A percentile compares a stretch with the other conserved stretches of the same genome.
These are phyloP conservation scores for Aspergillus hortae DNA, from an alignment of 2,329 filamentous ascomycete species.

Conservation along the genomic window DNA sequence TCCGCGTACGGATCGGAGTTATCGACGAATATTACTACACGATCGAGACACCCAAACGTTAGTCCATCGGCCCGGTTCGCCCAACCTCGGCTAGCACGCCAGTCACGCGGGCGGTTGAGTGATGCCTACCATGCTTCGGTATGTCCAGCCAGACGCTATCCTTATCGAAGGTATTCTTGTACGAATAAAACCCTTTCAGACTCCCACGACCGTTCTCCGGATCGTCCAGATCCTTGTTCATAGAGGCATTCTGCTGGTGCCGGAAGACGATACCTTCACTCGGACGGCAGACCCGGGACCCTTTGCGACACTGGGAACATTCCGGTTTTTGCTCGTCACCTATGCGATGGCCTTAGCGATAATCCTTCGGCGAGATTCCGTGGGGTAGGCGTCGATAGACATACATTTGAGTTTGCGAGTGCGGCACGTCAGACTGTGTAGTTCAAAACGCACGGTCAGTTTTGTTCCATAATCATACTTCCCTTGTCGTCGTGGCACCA, in stretches of 20 bases:
- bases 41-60: slow-evolving; percentile 1
- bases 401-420: slow-evolving; percentile 61
- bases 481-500: background rate
- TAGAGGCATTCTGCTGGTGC: slow-evolving; percentile 67
- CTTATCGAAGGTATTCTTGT: slow-evolving; percentile 62
- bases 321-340: slow-evolving; percentile 58
- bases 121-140: slow-evolving; percentile 51
- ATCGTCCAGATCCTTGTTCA: slow-evolving; percentile 53
- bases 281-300: slow-evolving; percentile 57
- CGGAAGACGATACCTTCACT: slow-evolving; percentile 63
- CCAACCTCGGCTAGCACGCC: background rate
- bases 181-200: slow-evolving; percentile 61
- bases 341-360: slow-evolving; percentile 7
- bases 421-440: slow-evolving; percentile 52
- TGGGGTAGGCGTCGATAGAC: slow-evolving; percentile 6
- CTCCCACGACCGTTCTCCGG: slow-evolving; percentile 37
- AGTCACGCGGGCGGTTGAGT: background rate
- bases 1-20: slow-evolving; percentile 61
- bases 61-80: background rate
- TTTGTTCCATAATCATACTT: background rate
- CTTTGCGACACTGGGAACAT: slow-evolving; percentile 60
- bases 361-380: background rate
- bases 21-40: slow-evolving; percentile 58
- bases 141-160: slow-evolving; percentile 61
- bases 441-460: background rate